Evolutionary conservation across 1,139 yeast genomes (phyloP).

Genomic region (Debaryomyces singareniensis): DNA sequence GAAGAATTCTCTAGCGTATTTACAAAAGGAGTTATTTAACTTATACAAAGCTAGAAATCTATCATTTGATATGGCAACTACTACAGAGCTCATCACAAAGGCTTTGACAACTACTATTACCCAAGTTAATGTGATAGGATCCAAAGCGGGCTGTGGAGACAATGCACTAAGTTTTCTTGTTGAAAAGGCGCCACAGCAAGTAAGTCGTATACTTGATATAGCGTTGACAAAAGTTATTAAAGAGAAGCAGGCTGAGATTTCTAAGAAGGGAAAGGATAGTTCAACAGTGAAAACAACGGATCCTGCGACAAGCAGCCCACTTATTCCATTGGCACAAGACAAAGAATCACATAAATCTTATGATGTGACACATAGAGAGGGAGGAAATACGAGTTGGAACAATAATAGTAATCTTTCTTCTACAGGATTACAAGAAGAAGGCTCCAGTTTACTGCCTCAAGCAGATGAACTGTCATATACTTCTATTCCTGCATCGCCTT

Average conservation of each 20-base stretch:
- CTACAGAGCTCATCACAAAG: slow-evolving; percentile 78
- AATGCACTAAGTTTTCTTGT: slow-evolving; percentile 75
- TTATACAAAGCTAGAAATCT: slow-evolving; percentile 66
- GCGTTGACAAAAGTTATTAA: slow-evolving; percentile 77
- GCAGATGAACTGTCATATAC: not conserved
- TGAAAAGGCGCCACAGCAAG: slow-evolving; percentile 83
- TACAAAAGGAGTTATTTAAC: slow-evolving; percentile 65
- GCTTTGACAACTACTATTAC: slow-evolving; percentile 92
- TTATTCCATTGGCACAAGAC: not conserved
- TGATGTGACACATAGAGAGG: not conserved
- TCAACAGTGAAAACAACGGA: not conserved
- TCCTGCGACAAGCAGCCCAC: not conserved
- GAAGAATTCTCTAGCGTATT: slow-evolving; percentile 56
- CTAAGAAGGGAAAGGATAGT: slow-evolving; percentile 8
- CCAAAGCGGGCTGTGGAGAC: slow-evolving; percentile 75
- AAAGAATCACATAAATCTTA: not conserved
- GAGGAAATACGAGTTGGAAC: not conserved
- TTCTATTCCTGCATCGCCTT: slow-evolving; percentile 6
- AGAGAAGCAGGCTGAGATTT: slow-evolving; percentile 36
- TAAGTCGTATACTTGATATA: slow-evolving; percentile 74
- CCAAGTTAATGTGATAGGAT: slow-evolving; percentile 81
- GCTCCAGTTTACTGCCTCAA: not conserved
- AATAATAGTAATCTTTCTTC: not conserved
- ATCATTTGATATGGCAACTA: slow-evolving; percentile 60
- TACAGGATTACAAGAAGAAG: not conserved